Percentiles rank a stretch among this genome's conserved stretches.
These are phyloP conservation scores for Coniosporium tulheliwenetii DNA, from an alignment of 2,329 filamentous ascomycete genomes.

Conservation along the genomic window DNA sequence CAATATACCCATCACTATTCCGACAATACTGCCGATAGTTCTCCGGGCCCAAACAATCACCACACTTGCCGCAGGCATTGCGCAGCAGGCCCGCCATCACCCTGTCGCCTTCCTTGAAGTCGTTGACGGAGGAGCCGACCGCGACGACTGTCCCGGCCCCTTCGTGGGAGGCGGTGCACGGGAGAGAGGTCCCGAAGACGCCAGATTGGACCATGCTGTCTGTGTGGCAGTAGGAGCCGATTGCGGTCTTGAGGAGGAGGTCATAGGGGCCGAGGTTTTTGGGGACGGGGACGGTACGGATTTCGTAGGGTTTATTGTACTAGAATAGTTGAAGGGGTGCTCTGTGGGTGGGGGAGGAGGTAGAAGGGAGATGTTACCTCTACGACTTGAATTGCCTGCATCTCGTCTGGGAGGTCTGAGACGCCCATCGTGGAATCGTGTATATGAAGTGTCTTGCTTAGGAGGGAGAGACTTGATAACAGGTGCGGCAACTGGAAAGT, in stretches of 20 bases:
- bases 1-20: slow-evolving; percentile 27
- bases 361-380: slow-evolving; percentile 15
- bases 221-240: slow-evolving; percentile 47
- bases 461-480: no score
- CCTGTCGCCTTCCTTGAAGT: slow-evolving; percentile 34
- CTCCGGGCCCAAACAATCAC: slow-evolving; percentile 35
- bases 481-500: no score
- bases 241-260: slow-evolving; percentile 44
- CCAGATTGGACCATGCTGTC: slow-evolving; percentile 40
- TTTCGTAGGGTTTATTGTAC: slow-evolving; percentile 39
- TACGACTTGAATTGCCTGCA: slow-evolving; percentile 33
- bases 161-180: slow-evolving; percentile 41
- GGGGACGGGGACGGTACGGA: slow-evolving; percentile 35
- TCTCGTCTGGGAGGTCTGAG: slow-evolving; percentile 23
- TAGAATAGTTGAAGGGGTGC: slow-evolving; percentile 6
- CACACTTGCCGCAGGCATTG: slow-evolving; percentile 36
- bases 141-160: slow-evolving; percentile 39
- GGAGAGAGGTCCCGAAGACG: slow-evolving; percentile 31
- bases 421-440: slow-evolving; percentile 4
- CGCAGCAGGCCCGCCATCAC: slow-evolving; percentile 41
- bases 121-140: slow-evolving; percentile 23
- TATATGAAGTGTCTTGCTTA: no score
- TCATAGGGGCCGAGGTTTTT: slow-evolving; percentile 31
- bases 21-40: slow-evolving; percentile 37
- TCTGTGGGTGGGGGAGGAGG: neutral